Conservation (phyloP, 2,329 filamentous ascomycete genomes). For the Leptographium galeiforme region DNA sequence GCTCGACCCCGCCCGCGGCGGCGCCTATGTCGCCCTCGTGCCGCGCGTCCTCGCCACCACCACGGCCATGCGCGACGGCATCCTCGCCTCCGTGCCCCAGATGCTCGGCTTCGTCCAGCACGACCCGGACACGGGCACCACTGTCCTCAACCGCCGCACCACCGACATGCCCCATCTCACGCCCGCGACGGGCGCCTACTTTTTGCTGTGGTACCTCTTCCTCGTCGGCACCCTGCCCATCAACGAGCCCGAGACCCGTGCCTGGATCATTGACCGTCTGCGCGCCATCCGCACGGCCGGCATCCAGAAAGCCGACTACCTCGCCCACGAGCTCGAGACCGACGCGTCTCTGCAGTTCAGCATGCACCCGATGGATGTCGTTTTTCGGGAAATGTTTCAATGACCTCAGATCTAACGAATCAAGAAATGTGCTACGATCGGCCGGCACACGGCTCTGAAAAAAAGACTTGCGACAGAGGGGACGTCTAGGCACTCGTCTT, state of each 20-base stretch:
- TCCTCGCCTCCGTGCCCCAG: neutral
- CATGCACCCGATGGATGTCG: too few relatives aligned
- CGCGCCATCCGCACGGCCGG: neutral
- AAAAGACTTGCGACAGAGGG: too few relatives aligned
- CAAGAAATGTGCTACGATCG: too few relatives aligned
- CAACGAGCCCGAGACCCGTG: neutral
- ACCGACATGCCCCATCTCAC: neutral
- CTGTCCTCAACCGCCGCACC: neutral
- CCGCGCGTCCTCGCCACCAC: neutral
- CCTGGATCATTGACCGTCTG: neutral
- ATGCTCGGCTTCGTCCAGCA: neutral
- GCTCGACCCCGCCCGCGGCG: neutral
- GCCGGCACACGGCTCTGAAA: too few relatives aligned
- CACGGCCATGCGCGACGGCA: neutral
- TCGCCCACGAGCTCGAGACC: neutral
- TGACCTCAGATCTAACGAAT: too few relatives aligned
- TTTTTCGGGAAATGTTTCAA: too few relatives aligned
- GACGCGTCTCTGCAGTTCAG: neutral
- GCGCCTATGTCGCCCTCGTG: neutral
- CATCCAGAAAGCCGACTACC: neutral
- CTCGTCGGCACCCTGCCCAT: neutral
- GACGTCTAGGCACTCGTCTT: too few relatives aligned
- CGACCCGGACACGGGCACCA: neutral
- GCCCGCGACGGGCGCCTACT: neutral
- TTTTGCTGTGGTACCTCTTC: neutral